Base-by-base conservation (phyloP, 148 eudicot species). In the Amaranthus cruentus region DNA sequence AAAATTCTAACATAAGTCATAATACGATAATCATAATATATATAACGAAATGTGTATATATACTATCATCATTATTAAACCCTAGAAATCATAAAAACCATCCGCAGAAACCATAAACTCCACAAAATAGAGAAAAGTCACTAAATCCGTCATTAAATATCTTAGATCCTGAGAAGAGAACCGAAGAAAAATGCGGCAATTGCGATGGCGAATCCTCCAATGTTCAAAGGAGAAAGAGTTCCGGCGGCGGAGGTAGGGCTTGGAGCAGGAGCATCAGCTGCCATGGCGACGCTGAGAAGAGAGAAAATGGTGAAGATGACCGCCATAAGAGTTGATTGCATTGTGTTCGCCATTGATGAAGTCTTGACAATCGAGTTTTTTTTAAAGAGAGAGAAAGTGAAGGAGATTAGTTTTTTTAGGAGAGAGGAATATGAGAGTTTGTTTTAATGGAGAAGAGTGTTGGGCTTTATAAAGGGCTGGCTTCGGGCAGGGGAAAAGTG, bases 191-290 rank as follows among this genome's bases (percentile, higher is more conserved):
- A 55, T 7, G 80, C 80, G 46, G 60, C 77, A 13, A 78, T 9
- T 9, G 81, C 70, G 64, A 53, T 68, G 47, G 76, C 59, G 81
- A 78, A 51, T 6, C 78, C 81, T 49, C 66, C 83, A 59, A 79
- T 79, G 80, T 87, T 28, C 1, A 87, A 81, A 1, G 91, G 87
- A 6, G 82, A 62, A 70, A 70, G 6, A 3, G 75, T 55, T 9
- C 79, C 89, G 28, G 89, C 86, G 55, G 91, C 48, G 46, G 91
- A 73, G 47, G 69, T 68, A 52, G 94, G 94, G 68, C 86, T 69
- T 6, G 93, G 93, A 4, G 90, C 91, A 6, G 93, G 93, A 1
- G 86, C 80, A 0, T 87, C 91, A 42, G 81, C 88, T 7, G 89
- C 88, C 62, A 79, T 52, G 47, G 89, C 72, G 66, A 74, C 66